Evolutionary conservation across 176 grass and related monocot genomes (phyloP).

Genomic region (Leersia perrieri): DNA sequence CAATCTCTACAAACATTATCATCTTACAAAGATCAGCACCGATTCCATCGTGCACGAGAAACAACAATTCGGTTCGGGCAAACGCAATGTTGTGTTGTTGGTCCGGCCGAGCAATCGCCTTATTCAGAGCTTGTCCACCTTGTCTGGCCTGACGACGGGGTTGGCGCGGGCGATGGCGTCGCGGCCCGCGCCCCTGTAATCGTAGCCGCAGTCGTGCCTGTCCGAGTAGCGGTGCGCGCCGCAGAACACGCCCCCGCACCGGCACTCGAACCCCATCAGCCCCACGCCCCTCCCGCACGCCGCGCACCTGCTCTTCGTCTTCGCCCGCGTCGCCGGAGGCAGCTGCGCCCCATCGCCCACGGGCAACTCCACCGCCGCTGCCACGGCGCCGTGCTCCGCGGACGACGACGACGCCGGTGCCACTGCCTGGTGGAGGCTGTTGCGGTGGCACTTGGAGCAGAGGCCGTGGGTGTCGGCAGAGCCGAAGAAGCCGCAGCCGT

Average conservation of each 20-base stretch:
- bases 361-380: not conserved
- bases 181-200: constrained; percentile 56
- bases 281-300: constrained; percentile 52
- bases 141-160: constrained; percentile 58
- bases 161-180: constrained; percentile 60
- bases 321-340: not conserved
- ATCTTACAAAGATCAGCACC: not conserved
- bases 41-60: not conserved
- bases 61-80: not conserved
- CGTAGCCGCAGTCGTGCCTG: constrained; percentile 55
- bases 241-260: constrained; percentile 72
- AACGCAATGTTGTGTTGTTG: not conserved
- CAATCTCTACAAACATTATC: not conserved
- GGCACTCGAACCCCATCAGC: constrained; percentile 67
- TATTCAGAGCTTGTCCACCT: constrained; percentile 61
- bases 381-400: not conserved
- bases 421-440: constrained; percentile 29
- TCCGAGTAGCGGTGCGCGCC: constrained; percentile 63
- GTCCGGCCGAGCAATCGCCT: not conserved
- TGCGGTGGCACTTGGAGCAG: constrained; percentile 68
- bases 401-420: not conserved
- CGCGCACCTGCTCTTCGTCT: constrained; percentile 15
- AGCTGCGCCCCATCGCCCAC: not conserved
- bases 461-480: constrained; percentile 46
- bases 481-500: constrained; percentile 77